Percentiles rank a stretch among this genome's conserved stretches.
phyloP scores from a whole-genome alignment of 2,329 filamentous ascomycete genomes.

The Nothophaeocryptopus gaeumannii region DNA sequence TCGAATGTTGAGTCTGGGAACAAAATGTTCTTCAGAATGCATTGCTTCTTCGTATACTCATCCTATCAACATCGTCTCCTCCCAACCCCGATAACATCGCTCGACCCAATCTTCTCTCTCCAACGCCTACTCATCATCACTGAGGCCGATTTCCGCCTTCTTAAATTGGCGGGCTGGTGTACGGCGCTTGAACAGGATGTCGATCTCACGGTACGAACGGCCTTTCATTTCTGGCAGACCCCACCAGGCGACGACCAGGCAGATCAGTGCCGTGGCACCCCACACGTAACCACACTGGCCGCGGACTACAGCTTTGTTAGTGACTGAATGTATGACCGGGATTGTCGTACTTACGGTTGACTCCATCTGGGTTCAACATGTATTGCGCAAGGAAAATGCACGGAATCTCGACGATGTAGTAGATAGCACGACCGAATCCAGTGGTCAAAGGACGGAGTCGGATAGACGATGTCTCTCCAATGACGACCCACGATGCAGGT shows the following conservation, averaged over 20 bases:
- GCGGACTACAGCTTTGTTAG: slow-evolving; percentile 35
- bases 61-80: no score
- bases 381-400: slow-evolving; percentile 57
- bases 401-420: slow-evolving; percentile 65
- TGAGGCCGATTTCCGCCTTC: slow-evolving; percentile 55
- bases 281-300: slow-evolving; percentile 60
- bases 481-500: slow-evolving; percentile 65
- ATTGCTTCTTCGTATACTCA: no score
- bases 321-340: slow-evolving; percentile 2
- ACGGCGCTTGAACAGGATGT: slow-evolving; percentile 57
- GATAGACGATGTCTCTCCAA: slow-evolving; percentile 64
- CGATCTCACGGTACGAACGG: slow-evolving; percentile 60
- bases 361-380: slow-evolving; percentile 56
- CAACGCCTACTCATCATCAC: slow-evolving; percentile 58
- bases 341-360: slow-evolving; percentile 18
- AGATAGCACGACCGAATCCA: slow-evolving; percentile 60
- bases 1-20: no score
- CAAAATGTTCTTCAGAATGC: no score
- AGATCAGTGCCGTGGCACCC: slow-evolving; percentile 58
- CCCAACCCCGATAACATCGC: no score
- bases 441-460: slow-evolving; percentile 65
- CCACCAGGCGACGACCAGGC: slow-evolving; percentile 50
- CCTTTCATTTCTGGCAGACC: slow-evolving; percentile 57
- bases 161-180: slow-evolving; percentile 56
- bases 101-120: no score